Evolutionary conservation across 2,329 filamentous ascomycete genomes (phyloP), one percentile per base, ranked within the genome.

Genomic region (Colletotrichum kahawae): DNA sequence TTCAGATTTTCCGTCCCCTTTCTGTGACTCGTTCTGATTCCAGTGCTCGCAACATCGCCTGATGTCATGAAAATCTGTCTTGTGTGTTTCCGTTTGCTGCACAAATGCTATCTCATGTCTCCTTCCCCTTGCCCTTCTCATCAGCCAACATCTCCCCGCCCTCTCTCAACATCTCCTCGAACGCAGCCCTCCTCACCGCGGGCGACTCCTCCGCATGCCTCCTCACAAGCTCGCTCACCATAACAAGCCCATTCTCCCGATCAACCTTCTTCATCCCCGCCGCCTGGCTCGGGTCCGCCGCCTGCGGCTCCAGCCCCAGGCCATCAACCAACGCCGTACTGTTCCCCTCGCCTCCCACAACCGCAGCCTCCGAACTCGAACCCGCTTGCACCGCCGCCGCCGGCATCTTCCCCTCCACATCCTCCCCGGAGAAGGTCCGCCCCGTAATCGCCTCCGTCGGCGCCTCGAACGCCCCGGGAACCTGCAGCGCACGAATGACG

Each of bases 191-290:
- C 33, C 85, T 84, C 74, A 83, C 80, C 2, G 84, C 77, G 2
- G 86, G 81, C 77, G 91, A 79, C 8, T 85, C 83, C 1, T 82
- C 80, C 0, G 85, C 83, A 21, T 85, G 83, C 59, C 84, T 85
- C 78, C 86, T 87, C 54, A 92, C 78, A 68, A 93, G 78, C 81
- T 92, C 89, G 3, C 87, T 87, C 5, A 92, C 86, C 71, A 93
- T 81, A 1, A 93, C 89, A 27, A 93, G 82, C 0, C 87, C 90
- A 76, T 93, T 93, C 80, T 93, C 91, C 10, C 90, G 86, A 78
- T 93, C 91, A 7, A 90, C 84, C 74, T 85, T 86, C 2, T 83
- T 82, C 84, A 89, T 88, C 57, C 84, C 85, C 1, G 85, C 87
- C 56, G 84, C 81, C 70, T 86, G 84, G 29, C 82, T 83, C 1